These are phyloP conservation scores for Pythium insidiosum DNA, from an alignment of 352 stramenopile species.

Conservation along the genomic window DNA sequence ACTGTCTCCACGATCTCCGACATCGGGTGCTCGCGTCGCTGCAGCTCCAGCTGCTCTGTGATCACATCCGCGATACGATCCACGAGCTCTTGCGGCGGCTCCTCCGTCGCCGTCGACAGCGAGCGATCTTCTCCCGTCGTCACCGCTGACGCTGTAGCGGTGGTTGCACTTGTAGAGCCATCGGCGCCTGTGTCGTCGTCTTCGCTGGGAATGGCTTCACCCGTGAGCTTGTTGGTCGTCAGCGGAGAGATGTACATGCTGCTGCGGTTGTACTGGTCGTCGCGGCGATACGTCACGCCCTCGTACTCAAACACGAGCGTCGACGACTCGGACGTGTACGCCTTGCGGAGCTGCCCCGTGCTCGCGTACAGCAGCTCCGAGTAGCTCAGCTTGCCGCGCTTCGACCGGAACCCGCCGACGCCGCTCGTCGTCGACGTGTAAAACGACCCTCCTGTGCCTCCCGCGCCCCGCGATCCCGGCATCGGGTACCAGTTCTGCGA, in stretches of 20 bases:
- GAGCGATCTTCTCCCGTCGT: no score
- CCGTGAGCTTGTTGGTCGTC: conserved; percentile 18
- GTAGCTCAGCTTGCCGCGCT: conserved; percentile 75
- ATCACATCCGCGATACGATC: conserved; percentile 42
- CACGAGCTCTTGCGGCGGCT: conserved; percentile 12
- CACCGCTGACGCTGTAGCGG: no score
- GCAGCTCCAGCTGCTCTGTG: conserved; percentile 50
- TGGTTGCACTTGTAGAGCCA: no score
- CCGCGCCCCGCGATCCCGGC: conserved; percentile 28
- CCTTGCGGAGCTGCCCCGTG: conserved; percentile 74
- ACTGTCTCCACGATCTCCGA: conserved; percentile 50
- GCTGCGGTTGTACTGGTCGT: conserved; percentile 76
- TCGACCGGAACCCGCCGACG: no score
- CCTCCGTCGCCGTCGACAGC: no score
- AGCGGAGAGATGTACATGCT: conserved; percentile 69
- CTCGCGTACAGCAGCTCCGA: conserved; percentile 73
- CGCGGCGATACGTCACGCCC: conserved; percentile 52
- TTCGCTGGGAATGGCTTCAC: conserved; percentile 12
- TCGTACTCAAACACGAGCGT: conserved; percentile 74
- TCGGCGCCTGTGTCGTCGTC: no score
- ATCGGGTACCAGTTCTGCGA: conserved; percentile 56
- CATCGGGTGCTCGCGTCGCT: conserved; percentile 38
- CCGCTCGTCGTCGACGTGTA: no score
- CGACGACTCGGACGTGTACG: conserved; percentile 72
- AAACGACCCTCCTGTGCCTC: conserved; percentile 1